Base-by-base conservation (phyloP, 2,329 filamentous ascomycete species). In the Aspergillus aculeatinus region DNA sequence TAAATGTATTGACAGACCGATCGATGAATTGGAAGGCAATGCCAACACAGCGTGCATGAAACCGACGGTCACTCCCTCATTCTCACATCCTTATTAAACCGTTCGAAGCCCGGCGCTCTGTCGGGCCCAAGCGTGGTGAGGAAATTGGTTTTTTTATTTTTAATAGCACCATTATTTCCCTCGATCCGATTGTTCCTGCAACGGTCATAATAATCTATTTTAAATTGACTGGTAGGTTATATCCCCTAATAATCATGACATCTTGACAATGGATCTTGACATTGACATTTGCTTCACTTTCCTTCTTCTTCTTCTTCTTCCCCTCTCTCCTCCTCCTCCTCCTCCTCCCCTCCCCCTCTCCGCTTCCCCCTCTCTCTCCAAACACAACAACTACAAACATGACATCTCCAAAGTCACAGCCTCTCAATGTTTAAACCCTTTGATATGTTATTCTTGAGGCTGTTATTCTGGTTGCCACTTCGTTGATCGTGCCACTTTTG, bases 121-220 rank as follows among this genome's bases (percentile, higher is more conserved):
- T 48, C 27, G 53, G 53, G 53, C 25, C 53, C 53, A 55, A 55
- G 53, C 53, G 53, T 48, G 25, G 33, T 16, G 23, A 35, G 42
- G 9, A 12, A 29, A 14, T 47, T 19, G 16, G 12, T 39, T 56
- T 21, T 56, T 35, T 51, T 11, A 39, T 21, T 23, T 33, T 21
- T 35, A 35, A 23, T 23, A 35, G 6, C 9, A 29, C 9, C 27
- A 29, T 29, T 29, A 29, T 10, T 29, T 29, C 27, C 27, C 33
- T 44, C 16, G 39, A 44, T 16, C 39, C 39, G 39, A 44, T 44
- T 33, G 33, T 35, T 16, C 33, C 33, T 35, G 12, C 33, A 35
- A 35, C 25, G 0, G 6, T 33, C 21, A 49, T 25, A 14, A 23
- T 49, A 27, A 49, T 49, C 25, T 23, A 49, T 25, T 49, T 49